A percentile compares a stretch with the other conserved stretches of the same genome.
Conservation (phyloP, 2,329 filamentous ascomycete species). For the Aspergillus fumigatus region DNA sequence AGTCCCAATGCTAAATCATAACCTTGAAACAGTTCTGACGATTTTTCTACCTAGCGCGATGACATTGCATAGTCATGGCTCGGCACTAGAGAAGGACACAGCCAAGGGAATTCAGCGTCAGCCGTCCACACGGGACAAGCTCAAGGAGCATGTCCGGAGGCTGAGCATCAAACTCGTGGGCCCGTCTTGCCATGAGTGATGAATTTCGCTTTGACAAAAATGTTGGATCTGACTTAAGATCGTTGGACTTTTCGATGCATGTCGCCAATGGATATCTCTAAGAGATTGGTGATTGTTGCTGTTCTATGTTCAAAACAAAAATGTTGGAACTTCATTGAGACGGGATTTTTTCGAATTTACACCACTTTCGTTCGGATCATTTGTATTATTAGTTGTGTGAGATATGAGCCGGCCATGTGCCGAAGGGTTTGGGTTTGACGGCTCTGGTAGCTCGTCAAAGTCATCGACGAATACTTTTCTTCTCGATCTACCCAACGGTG, state of each 20-base stretch:
- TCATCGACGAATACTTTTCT: constrained; percentile 37
- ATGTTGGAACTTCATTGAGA: constrained; percentile 43
- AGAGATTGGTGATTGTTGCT: background rate
- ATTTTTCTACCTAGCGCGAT: constrained; percentile 27
- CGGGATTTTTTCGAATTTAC: constrained; percentile 32
- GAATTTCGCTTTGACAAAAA: background rate
- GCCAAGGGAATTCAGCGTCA: constrained; percentile 22
- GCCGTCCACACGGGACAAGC: constrained; percentile 25
- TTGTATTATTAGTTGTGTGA: constrained; percentile 10
- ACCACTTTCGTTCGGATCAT: constrained; percentile 13
- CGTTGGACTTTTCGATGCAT: background rate
- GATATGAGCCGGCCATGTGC: constrained; percentile 15
- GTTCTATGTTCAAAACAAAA: constrained; percentile 31
- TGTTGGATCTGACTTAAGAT: background rate
- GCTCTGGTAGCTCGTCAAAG: constrained; percentile 34
- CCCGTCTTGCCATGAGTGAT: constrained; percentile 12
- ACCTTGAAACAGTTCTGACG: constrained; percentile 21
- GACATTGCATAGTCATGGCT: constrained; percentile 29
- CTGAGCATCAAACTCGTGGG: constrained; percentile 25
- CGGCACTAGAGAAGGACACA: constrained; percentile 26
- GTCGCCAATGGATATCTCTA: constrained; percentile 1
- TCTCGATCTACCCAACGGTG: constrained; percentile 19
- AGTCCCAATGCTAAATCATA: constrained; percentile 18
- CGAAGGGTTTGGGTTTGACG: constrained; percentile 18
- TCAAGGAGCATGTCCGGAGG: constrained; percentile 26